A percentile compares a stretch with the other conserved stretches of the same genome.
phyloP scores from a whole-genome alignment of 1,284 basidiomycete species.

The Cryptococcus sp. region DNA sequence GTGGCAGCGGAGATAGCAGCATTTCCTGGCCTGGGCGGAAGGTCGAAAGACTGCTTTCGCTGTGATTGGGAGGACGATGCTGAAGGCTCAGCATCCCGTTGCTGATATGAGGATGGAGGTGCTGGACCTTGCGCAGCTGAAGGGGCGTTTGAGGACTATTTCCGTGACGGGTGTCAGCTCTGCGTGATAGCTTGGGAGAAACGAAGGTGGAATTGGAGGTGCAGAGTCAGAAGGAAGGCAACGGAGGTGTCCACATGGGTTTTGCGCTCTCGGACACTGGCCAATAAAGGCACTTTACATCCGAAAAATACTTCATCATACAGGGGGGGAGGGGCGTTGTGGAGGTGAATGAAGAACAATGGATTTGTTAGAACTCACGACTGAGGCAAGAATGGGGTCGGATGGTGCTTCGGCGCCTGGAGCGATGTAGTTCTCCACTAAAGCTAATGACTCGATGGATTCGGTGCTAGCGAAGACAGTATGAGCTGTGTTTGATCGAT shows the following conservation, averaged over 20 bases:
- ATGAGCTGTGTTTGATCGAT: not conserved
- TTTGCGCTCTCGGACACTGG: slow-evolving; percentile 53
- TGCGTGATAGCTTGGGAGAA: not conserved
- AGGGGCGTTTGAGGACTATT: not conserved
- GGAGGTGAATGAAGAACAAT: not conserved
- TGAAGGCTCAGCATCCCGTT: not conserved
- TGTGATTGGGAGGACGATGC: slow-evolving; percentile 13
- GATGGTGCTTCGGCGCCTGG: slow-evolving; percentile 33
- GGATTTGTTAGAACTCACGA: slow-evolving; percentile 35
- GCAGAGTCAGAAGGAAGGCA: slow-evolving; percentile 53
- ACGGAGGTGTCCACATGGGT: slow-evolving; percentile 53
- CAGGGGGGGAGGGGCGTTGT: slow-evolving; percentile 11
- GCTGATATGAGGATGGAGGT: slow-evolving; percentile 13
- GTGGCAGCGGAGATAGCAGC: slow-evolving; percentile 35
- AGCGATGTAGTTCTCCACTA: slow-evolving; percentile 46
- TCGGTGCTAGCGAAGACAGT: slow-evolving; percentile 35
- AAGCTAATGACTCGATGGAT: slow-evolving; percentile 46
- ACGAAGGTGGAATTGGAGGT: not conserved
- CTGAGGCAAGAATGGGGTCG: slow-evolving; percentile 47
- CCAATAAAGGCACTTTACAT: slow-evolving; percentile 37
- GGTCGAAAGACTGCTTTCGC: slow-evolving; percentile 18
- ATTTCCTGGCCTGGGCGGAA: slow-evolving; percentile 35
- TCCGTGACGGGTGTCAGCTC: slow-evolving; percentile 2
- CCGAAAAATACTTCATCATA: slow-evolving; percentile 48
- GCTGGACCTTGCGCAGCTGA: slow-evolving; percentile 8